Evolutionary conservation across 2,329 filamentous ascomycete species (phyloP).

Genomic region (Chaetomium sp.): DNA sequence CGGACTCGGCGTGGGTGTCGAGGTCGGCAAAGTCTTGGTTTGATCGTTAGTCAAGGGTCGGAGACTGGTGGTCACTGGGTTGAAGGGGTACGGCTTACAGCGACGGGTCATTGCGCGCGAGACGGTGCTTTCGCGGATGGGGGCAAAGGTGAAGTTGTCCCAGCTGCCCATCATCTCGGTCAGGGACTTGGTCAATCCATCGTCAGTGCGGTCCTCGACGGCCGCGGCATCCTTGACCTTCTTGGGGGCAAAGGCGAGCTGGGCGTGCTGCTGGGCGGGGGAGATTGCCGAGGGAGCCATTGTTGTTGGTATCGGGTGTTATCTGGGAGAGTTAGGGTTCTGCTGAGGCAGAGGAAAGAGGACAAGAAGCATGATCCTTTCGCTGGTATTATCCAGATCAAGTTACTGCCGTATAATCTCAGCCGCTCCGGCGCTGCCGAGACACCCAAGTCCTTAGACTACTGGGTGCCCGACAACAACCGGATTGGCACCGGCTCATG

Average conservation of each 20-base stretch:
- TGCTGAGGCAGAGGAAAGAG: constrained; percentile 38
- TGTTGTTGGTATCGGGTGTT: constrained; percentile 32
- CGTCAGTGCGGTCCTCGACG: constrained; percentile 40
- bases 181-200: constrained; percentile 53
- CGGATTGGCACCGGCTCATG: constrained; percentile 43
- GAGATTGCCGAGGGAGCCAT: constrained; percentile 80
- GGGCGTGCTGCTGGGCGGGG: constrained; percentile 50
- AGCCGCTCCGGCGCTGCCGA: constrained; percentile 37
- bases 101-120: constrained; percentile 90
- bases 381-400: constrained; percentile 59
- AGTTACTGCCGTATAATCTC: constrained; percentile 46
- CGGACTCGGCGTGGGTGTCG: constrained; percentile 85
- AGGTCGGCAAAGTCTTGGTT: constrained; percentile 74
- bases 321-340: constrained; percentile 40
- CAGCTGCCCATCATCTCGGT: constrained; percentile 73
- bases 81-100: constrained; percentile 44
- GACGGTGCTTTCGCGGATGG: constrained; percentile 89
- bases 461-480: constrained; percentile 12
- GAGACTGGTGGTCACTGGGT: not conserved
- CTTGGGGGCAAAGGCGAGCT: constrained; percentile 52
- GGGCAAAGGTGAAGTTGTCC: constrained; percentile 79
- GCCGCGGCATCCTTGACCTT: constrained; percentile 41
- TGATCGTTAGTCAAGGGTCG: not conserved
- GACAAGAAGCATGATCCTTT: constrained; percentile 91
- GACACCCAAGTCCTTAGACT: not conserved